Percentiles rank a stretch among this genome's conserved stretches.
Conservation (phyloP, 345 rosid species). For the Balakata baccata region DNA sequence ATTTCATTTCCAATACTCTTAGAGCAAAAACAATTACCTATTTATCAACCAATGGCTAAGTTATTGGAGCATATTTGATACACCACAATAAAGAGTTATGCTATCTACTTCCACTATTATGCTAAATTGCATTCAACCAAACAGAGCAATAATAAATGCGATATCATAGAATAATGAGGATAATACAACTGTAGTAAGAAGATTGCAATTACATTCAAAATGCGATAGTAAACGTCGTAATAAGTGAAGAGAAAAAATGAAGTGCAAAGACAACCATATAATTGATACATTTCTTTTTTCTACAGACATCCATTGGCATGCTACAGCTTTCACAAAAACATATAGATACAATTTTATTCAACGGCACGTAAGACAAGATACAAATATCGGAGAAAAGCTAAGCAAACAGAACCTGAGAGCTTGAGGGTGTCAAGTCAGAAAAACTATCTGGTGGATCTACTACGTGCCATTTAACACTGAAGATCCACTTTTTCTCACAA, state of each 20-base stretch:
- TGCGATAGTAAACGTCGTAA: neutral
- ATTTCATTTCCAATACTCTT: no score
- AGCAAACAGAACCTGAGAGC: conserved; percentile 75
- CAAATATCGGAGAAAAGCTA: conserved; percentile 28
- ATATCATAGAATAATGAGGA: neutral
- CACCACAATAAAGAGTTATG: no score
- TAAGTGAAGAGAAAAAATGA: neutral
- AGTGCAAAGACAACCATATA: conserved; percentile 6
- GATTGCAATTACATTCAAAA: conserved; percentile 11
- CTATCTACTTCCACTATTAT: neutral
- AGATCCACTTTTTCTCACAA: conserved; percentile 37
- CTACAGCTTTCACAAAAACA: conserved; percentile 25
- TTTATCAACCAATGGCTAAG: no score
- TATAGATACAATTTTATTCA: conserved; percentile 20
- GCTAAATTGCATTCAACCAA: neutral
- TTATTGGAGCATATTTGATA: no score
- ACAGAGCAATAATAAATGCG: neutral
- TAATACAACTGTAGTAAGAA: neutral
- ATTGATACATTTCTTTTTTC: neutral
- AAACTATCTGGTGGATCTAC: conserved; percentile 58
- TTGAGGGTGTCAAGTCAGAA: conserved; percentile 67
- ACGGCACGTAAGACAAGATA: conserved; percentile 9
- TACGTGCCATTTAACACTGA: conserved; percentile 64
- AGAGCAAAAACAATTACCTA: no score
- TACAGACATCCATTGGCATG: neutral